Evolutionary conservation across 1,139 yeast species (phyloP), one percentile per base, ranked within the genome.

Genomic region (Spathaspora sp.): DNA sequence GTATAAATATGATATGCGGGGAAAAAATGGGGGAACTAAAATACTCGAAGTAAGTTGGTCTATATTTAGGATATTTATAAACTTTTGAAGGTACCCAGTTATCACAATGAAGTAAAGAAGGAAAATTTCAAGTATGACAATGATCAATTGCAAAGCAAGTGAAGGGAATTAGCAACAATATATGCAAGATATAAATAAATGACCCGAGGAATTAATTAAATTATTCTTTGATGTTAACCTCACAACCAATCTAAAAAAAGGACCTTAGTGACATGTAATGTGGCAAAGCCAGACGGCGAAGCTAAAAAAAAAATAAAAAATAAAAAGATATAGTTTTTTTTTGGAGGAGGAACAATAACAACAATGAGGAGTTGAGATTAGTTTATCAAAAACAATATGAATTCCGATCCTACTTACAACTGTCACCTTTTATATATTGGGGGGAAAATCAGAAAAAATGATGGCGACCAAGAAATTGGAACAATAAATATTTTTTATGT

Each of bases 181-280:
- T 31, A 15, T 31, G 18, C 18, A 31, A 15, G 23, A 13, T 31
- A 13, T 31, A 31, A 31, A 31, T 11, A 13, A 31, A 31, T 31
- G 36, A 31, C 36, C 36, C 7, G 18, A 10, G 10, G 36, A 11
- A 13, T 13, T 15, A 31, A 31, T 31, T 7, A 15, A 13, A 13
- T n/a, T 8, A 29, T 29, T 29, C n/a, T n/a, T n/a, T 29, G 16
- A 15, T 15, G 36, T 31, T 15, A 31, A 31, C 29, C 29, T 26
- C 36, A 31, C 36, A 31, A 31, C 36, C 36, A 31, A 15, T 31
- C 36, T 31, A 31, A 31, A 31, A 31, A 31, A 31, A 31, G 18
- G 13, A 4, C 36, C n/a, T 27, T 27, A n/a, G 11, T n/a, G 18
- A 31, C 9, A 31, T 31, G 18, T 31, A 31, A 31, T 31, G 15